Evolutionary conservation across 2,329 filamentous ascomycete species (phyloP).

Genomic region (Bipolaris gigantea): DNA sequence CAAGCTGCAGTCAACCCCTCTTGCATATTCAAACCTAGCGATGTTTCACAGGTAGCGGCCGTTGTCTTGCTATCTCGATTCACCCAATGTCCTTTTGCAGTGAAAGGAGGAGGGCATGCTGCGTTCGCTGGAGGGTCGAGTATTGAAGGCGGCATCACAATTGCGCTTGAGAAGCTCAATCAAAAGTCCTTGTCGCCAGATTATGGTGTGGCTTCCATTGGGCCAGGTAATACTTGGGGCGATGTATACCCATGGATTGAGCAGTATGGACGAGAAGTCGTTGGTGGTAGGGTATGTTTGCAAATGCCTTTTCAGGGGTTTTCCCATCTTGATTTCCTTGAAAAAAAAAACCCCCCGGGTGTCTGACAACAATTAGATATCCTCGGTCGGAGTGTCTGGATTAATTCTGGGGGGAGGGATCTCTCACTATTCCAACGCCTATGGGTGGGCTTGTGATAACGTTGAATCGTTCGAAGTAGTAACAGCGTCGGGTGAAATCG

Average conservation of each 20-base stretch:
- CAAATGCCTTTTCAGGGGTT: not conserved
- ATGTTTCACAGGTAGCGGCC: slow-evolving; percentile 21
- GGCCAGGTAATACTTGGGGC: slow-evolving; percentile 40
- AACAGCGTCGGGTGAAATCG: slow-evolving; percentile 21
- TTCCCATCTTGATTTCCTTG: not conserved
- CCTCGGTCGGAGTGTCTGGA: slow-evolving; percentile 20
- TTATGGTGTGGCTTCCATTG: slow-evolving; percentile 30
- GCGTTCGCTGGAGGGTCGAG: slow-evolving; percentile 34
- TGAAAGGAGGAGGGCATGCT: slow-evolving; percentile 43
- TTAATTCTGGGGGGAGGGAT: slow-evolving; percentile 30
- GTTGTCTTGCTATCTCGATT: slow-evolving; percentile 26
- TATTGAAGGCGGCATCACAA: slow-evolving; percentile 38
- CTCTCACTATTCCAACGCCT: slow-evolving; percentile 26
- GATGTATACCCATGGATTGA: slow-evolving; percentile 40
- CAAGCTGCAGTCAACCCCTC: slow-evolving; percentile 28
- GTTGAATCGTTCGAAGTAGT: slow-evolving; percentile 40
- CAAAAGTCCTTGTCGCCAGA: slow-evolving; percentile 23
- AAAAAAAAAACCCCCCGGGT: not conserved
- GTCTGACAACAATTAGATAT: slow-evolving; percentile 12
- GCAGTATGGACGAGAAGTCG: slow-evolving; percentile 28
- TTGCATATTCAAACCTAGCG: slow-evolving; percentile 34
- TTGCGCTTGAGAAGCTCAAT: slow-evolving; percentile 32
- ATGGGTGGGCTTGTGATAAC: slow-evolving; percentile 36
- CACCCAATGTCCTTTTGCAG: slow-evolving; percentile 44
- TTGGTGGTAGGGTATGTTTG: slow-evolving; percentile 35